Base-by-base conservation (phyloP, 176 grass and related monocot species). In the Saccharum officinarum region DNA sequence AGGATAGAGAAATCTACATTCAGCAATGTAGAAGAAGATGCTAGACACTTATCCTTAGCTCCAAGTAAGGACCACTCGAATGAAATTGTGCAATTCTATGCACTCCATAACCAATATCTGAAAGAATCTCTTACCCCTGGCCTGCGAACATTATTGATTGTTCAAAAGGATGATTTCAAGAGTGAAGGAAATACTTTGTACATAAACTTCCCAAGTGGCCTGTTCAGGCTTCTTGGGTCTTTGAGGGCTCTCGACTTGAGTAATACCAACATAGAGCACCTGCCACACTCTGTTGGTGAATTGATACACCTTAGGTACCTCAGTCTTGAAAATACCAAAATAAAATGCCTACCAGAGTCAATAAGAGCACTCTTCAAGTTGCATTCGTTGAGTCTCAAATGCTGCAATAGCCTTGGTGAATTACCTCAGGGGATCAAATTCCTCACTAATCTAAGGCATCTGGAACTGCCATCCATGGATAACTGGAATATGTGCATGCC, bases 361-460 rank as follows among this genome's bases (percentile, higher is more conserved):
- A 75, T 85, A 77, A 72, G 59, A 37, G 57, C 45, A 38, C 75
- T 92, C 8, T 85, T 86, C 77, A 89, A 94, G 41, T 75, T 94
- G 59, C 81, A 94, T 71, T 71, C 79, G 3, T 59, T 92, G 71
- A 82, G 86, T 60, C 83, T 89, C 57, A 82, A 62, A 67, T 71
- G 55, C 75, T 89, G 90, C 60, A 23, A 83, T 6, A 42, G 38
- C 49, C 79, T 92, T 74, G 10, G n/a, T 30, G 38, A 86, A 54
- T 69, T 92, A 44, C 90, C 87, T 61, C 40, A 37, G 45, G 79
- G 87, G 34, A 92, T 86, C 44, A 83, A 84, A 81, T 84, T 83
- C 69, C 82, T 93, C 22, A 78, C 54, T 28, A 82, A 75, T 8
- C 68, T 93, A 67, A 71, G 60, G 64, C 88, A 90, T 78, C 34